Percentiles rank a stretch among this genome's conserved stretches.
phyloP scores from a whole-genome alignment of 78 protist genomes.

The Mastigamoeba balamuthi region DNA sequence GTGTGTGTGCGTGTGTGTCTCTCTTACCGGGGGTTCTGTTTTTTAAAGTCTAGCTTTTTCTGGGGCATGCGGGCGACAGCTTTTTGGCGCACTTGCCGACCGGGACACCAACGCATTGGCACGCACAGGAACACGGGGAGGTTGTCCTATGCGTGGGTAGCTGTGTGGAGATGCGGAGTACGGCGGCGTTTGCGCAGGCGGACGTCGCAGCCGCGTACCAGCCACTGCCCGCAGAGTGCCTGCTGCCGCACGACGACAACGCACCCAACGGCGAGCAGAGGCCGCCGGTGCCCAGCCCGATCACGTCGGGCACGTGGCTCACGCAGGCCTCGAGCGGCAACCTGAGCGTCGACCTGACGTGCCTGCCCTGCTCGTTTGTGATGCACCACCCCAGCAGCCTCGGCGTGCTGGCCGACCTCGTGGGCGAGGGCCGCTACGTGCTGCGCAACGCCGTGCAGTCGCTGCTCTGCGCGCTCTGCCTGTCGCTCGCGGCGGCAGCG shows the following conservation, averaged over 20 bases:
- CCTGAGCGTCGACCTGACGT: background rate
- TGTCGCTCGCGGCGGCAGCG: background rate
- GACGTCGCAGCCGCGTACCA: background rate
- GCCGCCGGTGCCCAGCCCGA: too few species aligned
- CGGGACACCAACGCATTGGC: too few species aligned
- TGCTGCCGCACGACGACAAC: background rate
- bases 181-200: background rate
- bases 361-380: background rate
- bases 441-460: background rate
- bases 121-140: background rate
- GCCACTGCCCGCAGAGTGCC: background rate
- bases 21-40: too few species aligned
- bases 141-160: background rate
- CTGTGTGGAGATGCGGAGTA: background rate
- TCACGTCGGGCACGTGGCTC: too few species aligned
- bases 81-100: too few species aligned
- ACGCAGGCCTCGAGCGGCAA: too few species aligned
- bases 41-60: too few species aligned
- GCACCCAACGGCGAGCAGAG: too few species aligned
- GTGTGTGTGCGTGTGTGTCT: too few species aligned
- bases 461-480: background rate
- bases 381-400: background rate
- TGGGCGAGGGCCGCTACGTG: background rate
- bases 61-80: too few species aligned
- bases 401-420: background rate